A percentile compares a stretch with the other conserved stretches of the same genome.
Evolutionary conservation across 352 stramenopile species (phyloP).

Genomic region (Phytophthora quininea): DNA sequence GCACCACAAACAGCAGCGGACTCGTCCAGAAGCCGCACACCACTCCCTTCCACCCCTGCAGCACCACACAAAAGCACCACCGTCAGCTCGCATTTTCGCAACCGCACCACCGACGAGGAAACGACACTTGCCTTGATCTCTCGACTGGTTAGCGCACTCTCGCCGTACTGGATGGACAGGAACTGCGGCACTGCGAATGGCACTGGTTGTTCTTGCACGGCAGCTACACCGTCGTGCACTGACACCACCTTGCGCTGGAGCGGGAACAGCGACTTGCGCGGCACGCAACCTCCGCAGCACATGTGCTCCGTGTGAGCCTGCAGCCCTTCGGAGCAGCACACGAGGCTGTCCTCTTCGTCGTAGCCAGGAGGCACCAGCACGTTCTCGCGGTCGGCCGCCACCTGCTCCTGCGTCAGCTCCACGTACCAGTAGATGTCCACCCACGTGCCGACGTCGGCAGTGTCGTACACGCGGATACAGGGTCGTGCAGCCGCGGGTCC

Average conservation of each 20-base stretch:
- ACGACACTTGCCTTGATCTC: slow-evolving; percentile 73
- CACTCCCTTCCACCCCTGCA: slow-evolving; percentile 78
- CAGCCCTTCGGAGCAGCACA: slow-evolving; percentile 78
- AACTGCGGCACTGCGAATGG: slow-evolving; percentile 64
- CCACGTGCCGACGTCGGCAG: slow-evolving; percentile 61
- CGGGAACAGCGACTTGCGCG: slow-evolving; percentile 63
- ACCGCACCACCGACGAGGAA: background rate
- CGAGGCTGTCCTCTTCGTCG: slow-evolving; percentile 64
- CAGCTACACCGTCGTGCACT: slow-evolving; percentile 49
- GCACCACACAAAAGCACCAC: slow-evolving; percentile 1
- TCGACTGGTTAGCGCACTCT: slow-evolving; percentile 52
- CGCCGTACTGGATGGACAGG: slow-evolving; percentile 74
- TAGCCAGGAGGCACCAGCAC: slow-evolving; percentile 66
- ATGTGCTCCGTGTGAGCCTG: slow-evolving; percentile 68
- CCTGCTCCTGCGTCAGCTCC: slow-evolving; percentile 51
- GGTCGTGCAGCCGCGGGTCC: slow-evolving; percentile 72
- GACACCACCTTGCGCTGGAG: slow-evolving; percentile 51
- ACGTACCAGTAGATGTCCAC: slow-evolving; percentile 88
- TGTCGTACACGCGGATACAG: slow-evolving; percentile 79
- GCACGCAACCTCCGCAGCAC: slow-evolving; percentile 80
- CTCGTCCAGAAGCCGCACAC: slow-evolving; percentile 81
- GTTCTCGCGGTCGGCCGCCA: slow-evolving; percentile 47
- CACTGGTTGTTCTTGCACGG: slow-evolving; percentile 60
- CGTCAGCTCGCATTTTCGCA: background rate
- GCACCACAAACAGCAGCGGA: slow-evolving; percentile 63